A percentile compares a stretch with the other conserved stretches of the same genome.
Conservation (phyloP, 257 asterid genomes). For the Nicotiana undulata region DNA sequence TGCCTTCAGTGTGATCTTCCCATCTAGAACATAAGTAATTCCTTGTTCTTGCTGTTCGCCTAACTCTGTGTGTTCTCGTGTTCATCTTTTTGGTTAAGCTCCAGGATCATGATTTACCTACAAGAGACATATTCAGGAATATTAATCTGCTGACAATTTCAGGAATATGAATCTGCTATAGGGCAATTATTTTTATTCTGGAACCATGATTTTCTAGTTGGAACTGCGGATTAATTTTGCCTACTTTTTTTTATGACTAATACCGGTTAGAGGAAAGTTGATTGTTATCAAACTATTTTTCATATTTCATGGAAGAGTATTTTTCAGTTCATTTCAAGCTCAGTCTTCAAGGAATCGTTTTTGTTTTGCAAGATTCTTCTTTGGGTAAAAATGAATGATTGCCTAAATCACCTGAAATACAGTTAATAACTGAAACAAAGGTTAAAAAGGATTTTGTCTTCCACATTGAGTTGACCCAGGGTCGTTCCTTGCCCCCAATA, state of each 20-base stretch:
- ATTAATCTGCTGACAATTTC: not conserved
- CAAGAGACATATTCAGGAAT: not conserved
- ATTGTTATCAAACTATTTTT: not conserved
- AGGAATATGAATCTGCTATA: not conserved
- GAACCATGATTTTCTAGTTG: not conserved
- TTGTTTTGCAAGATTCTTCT: not conserved
- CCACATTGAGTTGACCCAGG: not conserved
- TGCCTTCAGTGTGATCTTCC: not conserved
- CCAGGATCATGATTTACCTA: not conserved
- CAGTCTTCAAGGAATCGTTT: not conserved
- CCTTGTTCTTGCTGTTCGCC: not conserved
- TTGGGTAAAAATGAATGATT: not conserved
- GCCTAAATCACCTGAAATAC: not conserved
- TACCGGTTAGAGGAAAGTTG: not conserved
- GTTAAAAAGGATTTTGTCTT: not conserved
- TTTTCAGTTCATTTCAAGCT: not conserved
- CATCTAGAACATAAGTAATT: too few species aligned
- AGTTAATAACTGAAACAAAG: not conserved
- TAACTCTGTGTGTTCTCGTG: not conserved
- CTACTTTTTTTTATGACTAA: not conserved
- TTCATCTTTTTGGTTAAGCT: not conserved
- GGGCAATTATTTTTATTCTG: not conserved
- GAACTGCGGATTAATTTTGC: not conserved
- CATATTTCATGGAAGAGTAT: not conserved
- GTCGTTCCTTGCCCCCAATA: not conserved